Base-by-base conservation (phyloP, 2,329 filamentous ascomycete genomes). In the Penicillium sp. region DNA sequence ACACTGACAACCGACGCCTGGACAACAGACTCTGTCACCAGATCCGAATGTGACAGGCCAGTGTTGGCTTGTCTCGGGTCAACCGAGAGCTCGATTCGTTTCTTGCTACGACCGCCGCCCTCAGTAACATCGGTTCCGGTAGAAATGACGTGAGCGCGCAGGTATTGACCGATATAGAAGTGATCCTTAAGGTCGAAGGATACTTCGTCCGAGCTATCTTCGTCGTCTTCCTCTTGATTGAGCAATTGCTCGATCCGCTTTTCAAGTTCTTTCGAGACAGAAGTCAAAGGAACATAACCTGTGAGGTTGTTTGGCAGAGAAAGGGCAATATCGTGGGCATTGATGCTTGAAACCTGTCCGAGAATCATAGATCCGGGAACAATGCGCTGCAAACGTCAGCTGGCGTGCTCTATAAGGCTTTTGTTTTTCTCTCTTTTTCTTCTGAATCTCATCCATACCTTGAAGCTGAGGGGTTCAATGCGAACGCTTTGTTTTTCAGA, bases 231-330 rank as follows among this genome's bases (percentile, higher is more conserved):
- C 50, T 78, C 77, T 21, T 82, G 79, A 25, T 79, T 79, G 26
- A 84, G 64, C 26, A 83, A 62, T 32, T 72, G 73, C 62, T 94
- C 83, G 26, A 98, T 78, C 50, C 81, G 83, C 48, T 83, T 72
- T 19, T 86, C 94, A 48, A 97, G 72, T 50, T 79, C 73, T 44
- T 87, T 80, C 2, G 93, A 98, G 35, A 98, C 79, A n/a, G 87
- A 80, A n/a, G 90, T 94, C 51, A 97, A 81, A 14, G 93, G 84
- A 5, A 94, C 84, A 64, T 89, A 93, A 33, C 93, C 94, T 33
- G 80, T 83, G 20, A 98, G 78, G 63, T 94, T 97, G 69, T 98
- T 98, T 11, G 93, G 90, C 8, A 98, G 75, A 14, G 89, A 81
- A 38, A 98, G 72, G 32, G 84, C 80, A 53, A 98, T 72, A 59